phyloP scores from a whole-genome alignment of 2,329 filamentous ascomycete species.

The Ceratocystis variospora region DNA sequence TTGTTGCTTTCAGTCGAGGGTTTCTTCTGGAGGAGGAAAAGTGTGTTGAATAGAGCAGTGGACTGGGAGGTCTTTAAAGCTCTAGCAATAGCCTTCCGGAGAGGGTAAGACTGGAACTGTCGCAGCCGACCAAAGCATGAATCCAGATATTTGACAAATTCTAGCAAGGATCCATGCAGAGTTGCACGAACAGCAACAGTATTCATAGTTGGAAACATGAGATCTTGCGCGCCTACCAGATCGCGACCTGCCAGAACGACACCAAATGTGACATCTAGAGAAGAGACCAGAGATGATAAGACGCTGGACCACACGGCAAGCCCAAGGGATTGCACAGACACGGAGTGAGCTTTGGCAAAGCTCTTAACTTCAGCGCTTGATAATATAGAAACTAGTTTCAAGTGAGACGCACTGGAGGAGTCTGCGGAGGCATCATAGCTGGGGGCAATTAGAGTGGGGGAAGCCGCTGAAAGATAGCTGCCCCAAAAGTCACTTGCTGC shows the following conservation, averaged over 20 bases:
- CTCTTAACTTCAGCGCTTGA: conserved; percentile 28
- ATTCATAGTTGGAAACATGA: conserved; percentile 87
- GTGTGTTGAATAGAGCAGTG: conserved; percentile 37
- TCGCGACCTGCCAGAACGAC: conserved; percentile 77
- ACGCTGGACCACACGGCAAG: conserved; percentile 56
- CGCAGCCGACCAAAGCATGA: conserved; percentile 50
- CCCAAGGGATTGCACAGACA: conserved; percentile 15
- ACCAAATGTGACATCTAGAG: conserved; percentile 68
- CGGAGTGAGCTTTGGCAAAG: background rate
- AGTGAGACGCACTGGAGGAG: background rate
- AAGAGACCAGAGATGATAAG: conserved; percentile 47
- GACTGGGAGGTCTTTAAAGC: conserved; percentile 20
- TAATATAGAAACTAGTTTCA: conserved; percentile 25
- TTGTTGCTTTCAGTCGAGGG: background rate
- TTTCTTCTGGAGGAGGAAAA: conserved; percentile 37
- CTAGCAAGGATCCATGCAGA: conserved; percentile 50
- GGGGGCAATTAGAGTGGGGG: background rate
- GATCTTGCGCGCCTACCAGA: conserved; percentile 47
- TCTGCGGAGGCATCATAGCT: background rate
- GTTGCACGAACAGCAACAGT: conserved; percentile 63
- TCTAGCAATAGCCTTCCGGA: conserved; percentile 51
- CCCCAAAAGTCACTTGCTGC: conserved; percentile 51
- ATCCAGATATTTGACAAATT: conserved; percentile 62
- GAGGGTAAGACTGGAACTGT: conserved; percentile 63
- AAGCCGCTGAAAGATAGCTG: conserved; percentile 37